These are phyloP conservation scores for Mycena belliarum DNA, from an alignment of 768 basidiomycete genomes.

Conservation along the genomic window DNA sequence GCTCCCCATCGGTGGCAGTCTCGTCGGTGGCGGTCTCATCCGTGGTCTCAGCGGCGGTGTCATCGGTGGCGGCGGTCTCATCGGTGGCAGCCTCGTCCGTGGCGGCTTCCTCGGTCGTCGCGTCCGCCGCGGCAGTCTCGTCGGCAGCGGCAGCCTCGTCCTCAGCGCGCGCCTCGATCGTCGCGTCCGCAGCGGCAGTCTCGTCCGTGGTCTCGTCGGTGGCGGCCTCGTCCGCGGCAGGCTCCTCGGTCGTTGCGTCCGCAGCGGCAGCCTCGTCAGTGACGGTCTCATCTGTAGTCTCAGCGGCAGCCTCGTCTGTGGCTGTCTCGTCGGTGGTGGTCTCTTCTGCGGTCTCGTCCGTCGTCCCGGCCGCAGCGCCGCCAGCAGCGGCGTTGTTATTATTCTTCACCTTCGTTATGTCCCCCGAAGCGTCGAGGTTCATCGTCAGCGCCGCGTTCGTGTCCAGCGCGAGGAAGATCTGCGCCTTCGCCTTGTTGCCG, in stretches of 20 bases:
- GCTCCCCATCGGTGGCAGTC: neutral
- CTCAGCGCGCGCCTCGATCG: neutral
- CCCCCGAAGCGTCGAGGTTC: slow-evolving; percentile 16
- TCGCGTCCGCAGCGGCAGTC: neutral
- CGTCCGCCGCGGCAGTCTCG: neutral
- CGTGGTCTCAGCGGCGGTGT: neutral
- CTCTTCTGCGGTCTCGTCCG: neutral
- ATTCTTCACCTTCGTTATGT: neutral
- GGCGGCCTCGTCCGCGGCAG: neutral
- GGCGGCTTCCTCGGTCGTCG: neutral
- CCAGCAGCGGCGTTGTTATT: neutral
- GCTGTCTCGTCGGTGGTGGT: neutral
- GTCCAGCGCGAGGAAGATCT: slow-evolving; percentile 27
- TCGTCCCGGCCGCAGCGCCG: neutral
- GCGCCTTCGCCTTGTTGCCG: slow-evolving; percentile 19
- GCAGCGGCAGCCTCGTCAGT: neutral
- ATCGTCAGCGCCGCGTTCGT: slow-evolving; percentile 25
- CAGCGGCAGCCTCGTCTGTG: neutral
- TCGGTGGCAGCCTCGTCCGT: neutral
- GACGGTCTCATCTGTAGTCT: neutral
- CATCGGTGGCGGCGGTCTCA: neutral
- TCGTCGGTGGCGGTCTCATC: neutral
- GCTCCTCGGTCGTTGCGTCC: neutral
- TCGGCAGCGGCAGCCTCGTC: neutral
- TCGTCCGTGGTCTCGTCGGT: neutral